Conservation (phyloP, 192 early-diverging fungal genomes). For the Funneliformis mosseae region DNA sequence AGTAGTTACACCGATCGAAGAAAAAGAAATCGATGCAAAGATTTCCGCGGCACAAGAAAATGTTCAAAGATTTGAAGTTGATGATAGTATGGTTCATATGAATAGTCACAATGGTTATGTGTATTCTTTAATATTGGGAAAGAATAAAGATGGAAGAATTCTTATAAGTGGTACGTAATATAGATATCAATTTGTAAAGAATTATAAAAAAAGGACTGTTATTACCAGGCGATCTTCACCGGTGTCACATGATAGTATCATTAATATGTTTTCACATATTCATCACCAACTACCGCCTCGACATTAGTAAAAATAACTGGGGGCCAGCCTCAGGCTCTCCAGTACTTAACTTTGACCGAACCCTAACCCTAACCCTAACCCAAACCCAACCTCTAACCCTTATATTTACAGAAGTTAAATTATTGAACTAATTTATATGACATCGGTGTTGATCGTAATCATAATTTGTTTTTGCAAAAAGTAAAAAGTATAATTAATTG, state of each 20-base stretch:
- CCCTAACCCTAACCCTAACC: too few species aligned
- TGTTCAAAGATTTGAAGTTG: slow-evolving; percentile 53
- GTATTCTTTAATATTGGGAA: slow-evolving; percentile 60
- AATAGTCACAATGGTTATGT: slow-evolving; percentile 79
- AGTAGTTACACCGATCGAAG: not conserved
- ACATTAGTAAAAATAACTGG: too few species aligned
- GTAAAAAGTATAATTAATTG: too few species aligned
- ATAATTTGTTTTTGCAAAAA: not conserved
- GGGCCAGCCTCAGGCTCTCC: too few species aligned
- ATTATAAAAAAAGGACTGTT: too few species aligned
- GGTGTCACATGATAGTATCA: too few species aligned
- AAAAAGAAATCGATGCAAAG: slow-evolving; percentile 48
- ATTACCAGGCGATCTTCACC: too few species aligned
- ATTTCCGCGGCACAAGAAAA: not conserved
- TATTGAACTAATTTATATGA: not conserved
- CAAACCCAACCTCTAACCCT: too few species aligned
- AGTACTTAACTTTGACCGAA: too few species aligned
- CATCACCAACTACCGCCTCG: too few species aligned
- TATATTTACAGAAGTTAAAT: too few species aligned
- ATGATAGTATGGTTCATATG: slow-evolving; percentile 52
- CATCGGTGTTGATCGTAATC: not conserved
- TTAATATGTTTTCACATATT: too few species aligned
- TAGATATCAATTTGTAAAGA: not conserved
- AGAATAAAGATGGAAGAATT: slow-evolving; percentile 54
- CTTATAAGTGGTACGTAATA: slow-evolving; percentile 47